Conservation (phyloP, 441 rosid genomes). For the Gossypium aridum region DNA sequence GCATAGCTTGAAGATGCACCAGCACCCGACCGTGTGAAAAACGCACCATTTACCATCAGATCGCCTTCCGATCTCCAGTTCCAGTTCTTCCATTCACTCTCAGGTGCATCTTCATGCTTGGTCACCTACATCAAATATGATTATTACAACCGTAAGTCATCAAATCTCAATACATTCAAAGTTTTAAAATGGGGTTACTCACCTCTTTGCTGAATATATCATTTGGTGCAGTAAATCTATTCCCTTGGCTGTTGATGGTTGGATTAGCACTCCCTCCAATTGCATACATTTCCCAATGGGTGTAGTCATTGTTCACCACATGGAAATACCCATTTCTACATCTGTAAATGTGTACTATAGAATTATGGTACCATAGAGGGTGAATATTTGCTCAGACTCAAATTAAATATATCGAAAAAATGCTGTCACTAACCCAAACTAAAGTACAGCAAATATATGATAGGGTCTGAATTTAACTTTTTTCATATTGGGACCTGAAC, state of each 20-base stretch:
- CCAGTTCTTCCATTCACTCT: constrained; percentile 52
- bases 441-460: neutral
- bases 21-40: constrained; percentile 51
- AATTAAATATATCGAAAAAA: no score
- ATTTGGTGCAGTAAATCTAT: constrained; percentile 54
- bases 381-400: no score
- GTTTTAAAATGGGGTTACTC: neutral
- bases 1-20: constrained; percentile 62
- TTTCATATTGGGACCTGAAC: no score
- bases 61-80: constrained; percentile 74
- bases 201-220: constrained; percentile 53
- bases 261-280: constrained; percentile 71
- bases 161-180: neutral
- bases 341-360: constrained; percentile 26
- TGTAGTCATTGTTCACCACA: constrained; percentile 75
- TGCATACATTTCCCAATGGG: constrained; percentile 80
- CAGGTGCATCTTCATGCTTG: constrained; percentile 61
- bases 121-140: constrained; percentile 34
- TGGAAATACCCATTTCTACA: constrained; percentile 70
- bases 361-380: neutral
- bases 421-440: neutral
- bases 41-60: constrained; percentile 55
- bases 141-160: neutral
- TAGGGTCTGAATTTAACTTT: no score
- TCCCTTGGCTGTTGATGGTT: constrained; percentile 73